These are phyloP conservation scores for Multifurca ochricompacta DNA, from an alignment of 768 basidiomycete genomes.

Conservation along the genomic window DNA sequence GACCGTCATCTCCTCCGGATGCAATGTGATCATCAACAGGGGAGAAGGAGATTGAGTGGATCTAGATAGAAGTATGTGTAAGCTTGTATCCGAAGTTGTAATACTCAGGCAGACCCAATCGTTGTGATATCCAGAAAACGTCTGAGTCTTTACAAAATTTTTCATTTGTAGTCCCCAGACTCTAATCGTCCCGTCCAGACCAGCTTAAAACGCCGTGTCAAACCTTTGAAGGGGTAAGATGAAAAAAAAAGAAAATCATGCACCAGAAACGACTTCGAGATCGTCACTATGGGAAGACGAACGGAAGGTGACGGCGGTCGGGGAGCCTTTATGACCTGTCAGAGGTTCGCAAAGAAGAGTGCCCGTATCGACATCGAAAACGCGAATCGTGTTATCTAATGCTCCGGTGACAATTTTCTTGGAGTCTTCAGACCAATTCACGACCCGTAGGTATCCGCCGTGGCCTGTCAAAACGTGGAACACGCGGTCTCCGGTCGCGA, in stretches of 20 bases:
- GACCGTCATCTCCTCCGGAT: conserved; percentile 6
- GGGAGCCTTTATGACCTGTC: neutral
- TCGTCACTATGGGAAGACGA: neutral
- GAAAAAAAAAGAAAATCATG: neutral
- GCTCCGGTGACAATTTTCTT: conserved; percentile 1
- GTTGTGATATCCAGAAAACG: neutral
- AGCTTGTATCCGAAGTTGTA: neutral
- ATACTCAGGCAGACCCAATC: conserved; percentile 4
- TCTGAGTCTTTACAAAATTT: neutral
- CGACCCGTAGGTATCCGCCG: neutral
- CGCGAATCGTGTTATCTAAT: neutral
- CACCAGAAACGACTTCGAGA: neutral
- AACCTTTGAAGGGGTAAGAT: neutral
- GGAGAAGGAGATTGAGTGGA: neutral
- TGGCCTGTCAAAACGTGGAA: conserved; percentile 11
- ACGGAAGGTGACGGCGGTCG: neutral
- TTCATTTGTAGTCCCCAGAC: neutral
- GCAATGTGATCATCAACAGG: neutral
- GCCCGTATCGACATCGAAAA: conserved; percentile 14
- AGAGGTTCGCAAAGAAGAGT: neutral
- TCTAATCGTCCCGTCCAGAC: conserved; percentile 7
- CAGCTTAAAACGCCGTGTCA: neutral
- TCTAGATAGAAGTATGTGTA: neutral
- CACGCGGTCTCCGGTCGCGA: conserved; percentile 36
- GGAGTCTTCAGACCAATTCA: conserved; percentile 13